These are phyloP conservation scores for Smallanthus sonchifolius DNA, from an alignment of 129 eudicot species.

Conservation along the genomic window DNA sequence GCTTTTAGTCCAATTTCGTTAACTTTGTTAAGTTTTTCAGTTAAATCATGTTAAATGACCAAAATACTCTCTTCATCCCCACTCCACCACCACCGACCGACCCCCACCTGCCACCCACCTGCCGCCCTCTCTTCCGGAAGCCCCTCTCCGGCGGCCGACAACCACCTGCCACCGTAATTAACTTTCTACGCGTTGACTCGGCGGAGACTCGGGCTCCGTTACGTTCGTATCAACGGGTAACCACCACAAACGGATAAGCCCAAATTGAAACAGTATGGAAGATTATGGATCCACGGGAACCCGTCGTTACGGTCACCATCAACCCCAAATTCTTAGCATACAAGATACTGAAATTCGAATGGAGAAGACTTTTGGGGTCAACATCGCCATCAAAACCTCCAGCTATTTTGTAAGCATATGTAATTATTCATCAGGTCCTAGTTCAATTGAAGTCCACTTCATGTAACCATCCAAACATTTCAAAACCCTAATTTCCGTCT, in stretches of 20 bases:
- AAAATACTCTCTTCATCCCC: too few species aligned
- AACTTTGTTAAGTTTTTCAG: too few species aligned
- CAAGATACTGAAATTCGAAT: conserved; percentile 15
- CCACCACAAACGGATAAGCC: too few species aligned
- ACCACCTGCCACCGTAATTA: too few species aligned
- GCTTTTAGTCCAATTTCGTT: too few species aligned
- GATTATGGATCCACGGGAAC: conserved; percentile 23
- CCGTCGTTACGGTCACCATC: conserved; percentile 10
- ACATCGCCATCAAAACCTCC: conserved; percentile 26
- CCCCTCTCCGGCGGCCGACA: too few species aligned
- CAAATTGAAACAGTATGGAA: conserved; percentile 1
- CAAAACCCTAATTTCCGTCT: not conserved
- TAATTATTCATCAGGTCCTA: conserved; percentile 7
- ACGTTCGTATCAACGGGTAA: not conserved
- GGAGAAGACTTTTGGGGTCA: conserved; percentile 19
- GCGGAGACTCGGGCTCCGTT: too few species aligned
- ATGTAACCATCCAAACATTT: not conserved
- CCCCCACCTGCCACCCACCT: too few species aligned
- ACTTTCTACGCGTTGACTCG: too few species aligned
- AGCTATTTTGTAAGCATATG: not conserved
- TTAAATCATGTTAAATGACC: too few species aligned
- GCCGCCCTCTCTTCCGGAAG: too few species aligned
- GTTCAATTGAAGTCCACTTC: conserved; percentile 10
- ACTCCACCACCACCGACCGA: too few species aligned
- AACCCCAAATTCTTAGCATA: conserved; percentile 24